Conservation (phyloP, 352 stramenopile genomes). For the Globisporangium sylvaticum region DNA sequence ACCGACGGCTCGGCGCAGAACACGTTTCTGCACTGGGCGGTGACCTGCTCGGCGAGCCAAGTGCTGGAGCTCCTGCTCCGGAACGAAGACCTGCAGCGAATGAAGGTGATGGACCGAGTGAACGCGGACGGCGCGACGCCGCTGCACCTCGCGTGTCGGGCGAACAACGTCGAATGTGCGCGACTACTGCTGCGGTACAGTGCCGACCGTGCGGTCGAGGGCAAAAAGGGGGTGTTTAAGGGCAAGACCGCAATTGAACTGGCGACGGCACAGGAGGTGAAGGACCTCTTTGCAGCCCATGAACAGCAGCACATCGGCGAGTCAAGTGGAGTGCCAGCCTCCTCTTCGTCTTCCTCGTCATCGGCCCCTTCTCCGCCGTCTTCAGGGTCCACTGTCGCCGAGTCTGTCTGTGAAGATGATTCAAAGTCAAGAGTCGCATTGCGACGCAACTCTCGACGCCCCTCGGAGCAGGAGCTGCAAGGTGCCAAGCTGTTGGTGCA, state of each 20-base stretch:
- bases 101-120: constrained; percentile 37
- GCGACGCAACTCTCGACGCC: constrained; percentile 3
- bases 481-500: constrained; percentile 43
- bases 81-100: constrained; percentile 28
- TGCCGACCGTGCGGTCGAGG: constrained; percentile 40
- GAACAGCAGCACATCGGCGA: not conserved
- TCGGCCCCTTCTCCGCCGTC: not conserved
- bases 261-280: constrained; percentile 44
- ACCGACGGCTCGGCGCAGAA: constrained; percentile 54
- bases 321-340: not conserved
- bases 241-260: constrained; percentile 56
- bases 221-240: constrained; percentile 41
- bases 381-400: not conserved
- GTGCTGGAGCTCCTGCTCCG: constrained; percentile 49
- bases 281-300: constrained; percentile 26
- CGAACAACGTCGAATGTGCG: constrained; percentile 47
- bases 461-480: constrained; percentile 16
- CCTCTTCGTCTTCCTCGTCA: not conserved
- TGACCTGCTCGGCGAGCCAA: constrained; percentile 58
- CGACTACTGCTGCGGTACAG: constrained; percentile 42
- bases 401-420: constrained; percentile 18
- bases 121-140: constrained; percentile 77
- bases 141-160: constrained; percentile 67
- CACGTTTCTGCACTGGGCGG: constrained; percentile 77
- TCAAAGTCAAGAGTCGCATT: not conserved